These are phyloP conservation scores for Hyparrhenia diplandra DNA, from an alignment of 176 grass and related monocot species.

Conservation along the genomic window DNA sequence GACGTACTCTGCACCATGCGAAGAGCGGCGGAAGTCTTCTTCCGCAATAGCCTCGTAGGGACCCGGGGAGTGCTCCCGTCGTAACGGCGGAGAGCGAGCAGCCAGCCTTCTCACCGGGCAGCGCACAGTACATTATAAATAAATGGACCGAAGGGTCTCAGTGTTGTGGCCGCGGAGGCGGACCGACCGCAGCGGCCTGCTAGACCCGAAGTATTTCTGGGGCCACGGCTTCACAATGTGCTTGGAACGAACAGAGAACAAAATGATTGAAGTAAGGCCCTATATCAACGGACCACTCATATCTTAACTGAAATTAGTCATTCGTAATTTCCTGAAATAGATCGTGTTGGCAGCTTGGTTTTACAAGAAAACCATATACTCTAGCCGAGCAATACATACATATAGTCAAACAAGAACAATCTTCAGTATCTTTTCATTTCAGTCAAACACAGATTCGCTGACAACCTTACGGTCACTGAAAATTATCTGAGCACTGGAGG, in stretches of 20 bases:
- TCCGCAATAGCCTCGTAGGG: no score
- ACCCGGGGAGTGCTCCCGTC: no score
- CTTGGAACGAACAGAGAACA: neutral
- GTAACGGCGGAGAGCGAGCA: no score
- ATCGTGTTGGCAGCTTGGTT: neutral
- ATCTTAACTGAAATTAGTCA: neutral
- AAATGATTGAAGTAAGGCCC: neutral
- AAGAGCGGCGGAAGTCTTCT: no score
- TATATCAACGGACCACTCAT: neutral
- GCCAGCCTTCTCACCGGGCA: no score
- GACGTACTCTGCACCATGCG: no score
- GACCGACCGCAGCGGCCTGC: no score
- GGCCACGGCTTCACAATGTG: no score
- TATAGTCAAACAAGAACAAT: neutral
- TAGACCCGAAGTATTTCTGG: no score
- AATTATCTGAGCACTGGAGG: neutral
- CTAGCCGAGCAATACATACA: neutral
- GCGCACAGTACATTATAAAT: no score
- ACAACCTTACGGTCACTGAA: neutral
- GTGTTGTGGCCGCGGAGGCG: no score
- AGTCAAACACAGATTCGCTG: neutral
- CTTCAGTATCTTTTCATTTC: neutral
- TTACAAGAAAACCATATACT: neutral
- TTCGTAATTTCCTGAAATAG: neutral
- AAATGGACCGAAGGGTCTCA: no score